phyloP scores from a whole-genome alignment of 306 rosid genomes.

The Glycine soja region DNA sequence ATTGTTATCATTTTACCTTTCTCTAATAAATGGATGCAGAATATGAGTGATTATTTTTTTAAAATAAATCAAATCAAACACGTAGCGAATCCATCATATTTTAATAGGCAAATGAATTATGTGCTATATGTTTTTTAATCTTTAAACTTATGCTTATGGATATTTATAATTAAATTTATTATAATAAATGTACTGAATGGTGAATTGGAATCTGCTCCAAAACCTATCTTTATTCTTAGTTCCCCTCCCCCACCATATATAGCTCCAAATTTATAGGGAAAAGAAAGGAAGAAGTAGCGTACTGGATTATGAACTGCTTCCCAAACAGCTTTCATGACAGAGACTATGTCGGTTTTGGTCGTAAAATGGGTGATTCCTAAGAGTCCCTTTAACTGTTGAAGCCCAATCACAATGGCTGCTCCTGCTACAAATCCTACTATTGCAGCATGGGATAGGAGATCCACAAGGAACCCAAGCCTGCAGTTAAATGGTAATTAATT shows the following conservation, averaged over 20 bases:
- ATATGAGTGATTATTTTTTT: not conserved
- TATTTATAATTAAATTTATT: no score
- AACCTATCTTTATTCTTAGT: not conserved
- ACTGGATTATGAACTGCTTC: slow-evolving; percentile 60
- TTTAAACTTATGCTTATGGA: not conserved
- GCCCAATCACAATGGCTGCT: slow-evolving; percentile 83
- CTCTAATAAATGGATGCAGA: no score
- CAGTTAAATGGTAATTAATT: no score
- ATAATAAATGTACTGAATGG: not conserved
- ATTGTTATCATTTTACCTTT: no score
- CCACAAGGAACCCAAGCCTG: slow-evolving; percentile 83
- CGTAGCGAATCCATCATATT: not conserved
- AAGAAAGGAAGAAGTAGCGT: slow-evolving; percentile 25
- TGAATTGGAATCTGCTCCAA: not conserved
- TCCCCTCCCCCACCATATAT: not conserved
- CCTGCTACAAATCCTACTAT: slow-evolving; percentile 75
- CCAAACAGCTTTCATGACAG: slow-evolving; percentile 66
- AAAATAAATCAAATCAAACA: not conserved
- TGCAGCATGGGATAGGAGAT: slow-evolving; percentile 79
- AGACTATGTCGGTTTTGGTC: slow-evolving; percentile 69
- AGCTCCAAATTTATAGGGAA: slow-evolving; percentile 25
- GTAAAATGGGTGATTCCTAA: slow-evolving; percentile 72
- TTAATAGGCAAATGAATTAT: not conserved
- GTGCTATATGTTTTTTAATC: not conserved
- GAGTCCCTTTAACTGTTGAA: slow-evolving; percentile 81